Evolutionary conservation across 176 grass and related monocot genomes (phyloP), one percentile per base, ranked within the genome.

Genomic region (Puya raimondii): DNA sequence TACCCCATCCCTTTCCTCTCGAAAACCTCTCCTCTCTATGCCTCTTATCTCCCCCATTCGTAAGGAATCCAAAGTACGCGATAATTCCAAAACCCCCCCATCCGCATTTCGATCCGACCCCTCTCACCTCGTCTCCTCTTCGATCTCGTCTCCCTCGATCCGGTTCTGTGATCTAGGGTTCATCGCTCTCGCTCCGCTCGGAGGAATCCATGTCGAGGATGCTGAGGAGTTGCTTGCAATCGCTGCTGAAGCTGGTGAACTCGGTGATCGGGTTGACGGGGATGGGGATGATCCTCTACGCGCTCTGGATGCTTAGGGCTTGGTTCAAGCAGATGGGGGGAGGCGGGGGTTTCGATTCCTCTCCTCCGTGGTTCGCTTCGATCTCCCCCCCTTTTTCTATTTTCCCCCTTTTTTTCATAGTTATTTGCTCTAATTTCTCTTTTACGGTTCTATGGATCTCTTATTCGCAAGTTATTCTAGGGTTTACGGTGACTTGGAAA

Each of bases 211-310:
- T 88, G 80, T 75, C 80, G 66, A 76, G 80, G 68, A 64, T 81
- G 80, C 17, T 63, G 80, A 79, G 89, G 78, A 86, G 80, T 81
- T 86, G 74, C 72, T 65, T 93, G 79, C 87, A 91, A 70, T 86
- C 95, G 75, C 76, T 80, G 82, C 95, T 99, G 71, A 99, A 94
- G 86, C 64, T 83, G 77, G 64, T 86, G 64, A 99, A 88, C 79
- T 88, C 90, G 72, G 67, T 91, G 47, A 75, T 99, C 29, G 95
- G 95, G 47, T 78, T 99, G 26, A 82, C 87, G 67, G 95, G 95
- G 23, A 99, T 86, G 90, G 95, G 84, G 50, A 71, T 99, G 84
- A 99, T 99, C 74, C 95, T 99, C 57, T 91, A 94, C 78, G 83
- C 95, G 20, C 95, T 99, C 69, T 99, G 95, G 95, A 88, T 99